Percentiles rank a stretch among this genome's conserved stretches.
Conservation (phyloP, 2,329 filamentous ascomycete species). For the Cytospora piceicola region DNA sequence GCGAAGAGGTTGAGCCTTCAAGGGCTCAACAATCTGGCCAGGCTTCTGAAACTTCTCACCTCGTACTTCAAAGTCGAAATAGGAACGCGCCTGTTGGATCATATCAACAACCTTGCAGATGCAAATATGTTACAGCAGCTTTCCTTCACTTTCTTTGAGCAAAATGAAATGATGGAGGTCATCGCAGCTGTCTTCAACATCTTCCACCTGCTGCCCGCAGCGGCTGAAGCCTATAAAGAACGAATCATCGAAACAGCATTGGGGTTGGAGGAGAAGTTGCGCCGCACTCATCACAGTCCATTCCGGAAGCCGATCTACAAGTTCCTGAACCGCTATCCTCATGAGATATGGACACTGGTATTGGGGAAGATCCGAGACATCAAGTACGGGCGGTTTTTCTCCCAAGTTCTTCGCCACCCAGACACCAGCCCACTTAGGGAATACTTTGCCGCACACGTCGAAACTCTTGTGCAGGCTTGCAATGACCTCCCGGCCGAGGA, state of each 20-base stretch:
- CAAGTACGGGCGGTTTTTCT: conserved; percentile 87
- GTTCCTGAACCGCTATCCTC: conserved; percentile 90
- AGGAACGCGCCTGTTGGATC: conserved; percentile 87
- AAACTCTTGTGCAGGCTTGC: conserved; percentile 70
- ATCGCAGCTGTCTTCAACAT: conserved; percentile 95
- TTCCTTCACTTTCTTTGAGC: conserved; percentile 93
- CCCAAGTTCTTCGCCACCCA: conserved; percentile 78
- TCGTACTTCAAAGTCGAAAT: conserved; percentile 99
- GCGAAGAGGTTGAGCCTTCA: conserved; percentile 87
- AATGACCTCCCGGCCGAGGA: conserved; percentile 66
- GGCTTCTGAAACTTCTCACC: conserved; percentile 86
- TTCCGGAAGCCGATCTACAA: conserved; percentile 90
- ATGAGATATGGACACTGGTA: conserved; percentile 83
- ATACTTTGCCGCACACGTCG: conserved; percentile 72
- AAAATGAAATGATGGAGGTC: conserved; percentile 90
- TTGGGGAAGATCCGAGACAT: conserved; percentile 80
- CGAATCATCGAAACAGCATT: conserved; percentile 88
- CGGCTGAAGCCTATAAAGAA: conserved; percentile 89
- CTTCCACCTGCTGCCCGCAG: conserved; percentile 91
- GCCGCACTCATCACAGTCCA: conserved; percentile 86
- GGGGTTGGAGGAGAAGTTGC: conserved; percentile 80
- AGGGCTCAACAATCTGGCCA: conserved; percentile 87
- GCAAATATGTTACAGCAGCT: conserved; percentile 80
- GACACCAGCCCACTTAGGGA: conserved; percentile 77
- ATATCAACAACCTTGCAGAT: conserved; percentile 89